Evolutionary conservation across 768 basidiomycete genomes (phyloP).

Genomic region (Suillus variegatus): DNA sequence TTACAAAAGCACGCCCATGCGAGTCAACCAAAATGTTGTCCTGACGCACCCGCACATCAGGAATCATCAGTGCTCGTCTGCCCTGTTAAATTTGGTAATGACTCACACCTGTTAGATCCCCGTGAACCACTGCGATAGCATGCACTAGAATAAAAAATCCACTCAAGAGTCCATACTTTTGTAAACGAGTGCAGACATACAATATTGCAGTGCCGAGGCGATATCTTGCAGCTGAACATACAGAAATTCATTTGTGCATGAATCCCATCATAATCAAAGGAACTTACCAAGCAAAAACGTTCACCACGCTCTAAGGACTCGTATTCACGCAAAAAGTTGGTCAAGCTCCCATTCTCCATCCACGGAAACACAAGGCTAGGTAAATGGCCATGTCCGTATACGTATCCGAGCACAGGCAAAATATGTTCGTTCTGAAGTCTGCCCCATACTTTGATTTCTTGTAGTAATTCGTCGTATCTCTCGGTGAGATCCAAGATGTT

Average conservation of each 20-base stretch:
- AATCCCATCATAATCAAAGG: background rate
- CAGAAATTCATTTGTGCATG: background rate
- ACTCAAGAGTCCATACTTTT: background rate
- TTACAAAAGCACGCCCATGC: slow-evolving; percentile 38
- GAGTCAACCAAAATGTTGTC: slow-evolving; percentile 47
- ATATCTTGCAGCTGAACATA: slow-evolving; percentile 4
- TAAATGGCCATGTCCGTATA: slow-evolving; percentile 29
- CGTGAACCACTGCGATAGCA: slow-evolving; percentile 6
- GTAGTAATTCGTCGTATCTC: background rate
- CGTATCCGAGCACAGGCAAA: slow-evolving; percentile 31
- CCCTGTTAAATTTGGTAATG: background rate
- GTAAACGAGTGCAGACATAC: background rate
- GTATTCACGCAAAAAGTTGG: slow-evolving; percentile 11
- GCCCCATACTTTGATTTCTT: slow-evolving; percentile 29
- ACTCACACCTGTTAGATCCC: slow-evolving; percentile 8
- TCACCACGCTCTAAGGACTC: background rate
- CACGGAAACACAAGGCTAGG: slow-evolving; percentile 35
- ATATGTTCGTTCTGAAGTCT: slow-evolving; percentile 25
- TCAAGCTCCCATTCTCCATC: slow-evolving; percentile 29
- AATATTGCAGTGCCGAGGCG: slow-evolving; percentile 6
- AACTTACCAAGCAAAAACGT: background rate
- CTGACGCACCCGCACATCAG: slow-evolving; percentile 9
- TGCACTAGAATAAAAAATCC: background rate
- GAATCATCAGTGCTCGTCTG: too few relatives aligned
- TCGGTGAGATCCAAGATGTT: background rate